phyloP scores from a whole-genome alignment of 148 eudicot species.

The Heliamphora exappendiculata region DNA sequence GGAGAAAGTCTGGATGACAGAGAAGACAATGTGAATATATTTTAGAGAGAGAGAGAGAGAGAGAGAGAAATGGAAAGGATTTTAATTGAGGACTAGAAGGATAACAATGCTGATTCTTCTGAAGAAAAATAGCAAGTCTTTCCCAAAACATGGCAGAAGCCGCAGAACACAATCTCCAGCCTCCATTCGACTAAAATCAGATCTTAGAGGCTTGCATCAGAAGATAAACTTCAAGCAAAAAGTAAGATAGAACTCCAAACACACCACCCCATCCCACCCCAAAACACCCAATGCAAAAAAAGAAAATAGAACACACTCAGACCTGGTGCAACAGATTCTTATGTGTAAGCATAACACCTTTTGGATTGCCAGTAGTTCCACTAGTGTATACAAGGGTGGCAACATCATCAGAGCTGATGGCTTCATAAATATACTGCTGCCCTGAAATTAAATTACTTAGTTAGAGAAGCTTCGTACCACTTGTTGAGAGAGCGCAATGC shows the following conservation, averaged over 20 bases:
- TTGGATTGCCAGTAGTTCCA: slow-evolving; percentile 93
- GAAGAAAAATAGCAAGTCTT: background rate
- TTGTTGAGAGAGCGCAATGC: background rate
- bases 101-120: background rate
- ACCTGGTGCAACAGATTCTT: slow-evolving; percentile 94
- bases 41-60: too few species aligned
- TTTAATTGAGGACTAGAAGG: background rate
- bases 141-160: background rate
- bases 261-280: background rate
- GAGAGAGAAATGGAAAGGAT: too few species aligned
- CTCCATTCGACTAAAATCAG: background rate
- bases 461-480: background rate
- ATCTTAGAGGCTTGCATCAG: background rate
- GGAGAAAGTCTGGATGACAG: too few species aligned
- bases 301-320: slow-evolving; percentile 4
- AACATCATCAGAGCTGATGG: slow-evolving; percentile 69
- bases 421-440: slow-evolving; percentile 48
- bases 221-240: background rate
- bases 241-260: background rate
- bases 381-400: slow-evolving; percentile 93
- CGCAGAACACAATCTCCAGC: background rate
- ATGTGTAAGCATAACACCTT: slow-evolving; percentile 96
- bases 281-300: background rate
- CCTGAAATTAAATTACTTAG: slow-evolving; percentile 38
- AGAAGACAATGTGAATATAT: too few species aligned